These are phyloP conservation scores for Diutina ranongensis DNA, from an alignment of 1,139 yeast genomes.

Conservation along the genomic window DNA sequence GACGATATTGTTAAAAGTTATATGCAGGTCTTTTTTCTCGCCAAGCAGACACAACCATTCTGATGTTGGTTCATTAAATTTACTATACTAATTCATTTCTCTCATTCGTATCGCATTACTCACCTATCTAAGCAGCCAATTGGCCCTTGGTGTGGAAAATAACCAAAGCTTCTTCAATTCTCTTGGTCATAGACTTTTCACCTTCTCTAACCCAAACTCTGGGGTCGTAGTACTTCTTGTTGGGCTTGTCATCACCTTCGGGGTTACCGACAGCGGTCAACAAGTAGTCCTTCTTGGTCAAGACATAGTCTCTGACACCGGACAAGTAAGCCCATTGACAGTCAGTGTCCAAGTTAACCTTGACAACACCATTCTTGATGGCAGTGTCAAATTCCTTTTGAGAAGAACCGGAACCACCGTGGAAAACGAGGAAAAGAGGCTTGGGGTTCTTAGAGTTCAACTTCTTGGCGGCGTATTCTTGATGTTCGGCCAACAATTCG, in stretches of 20 bases:
- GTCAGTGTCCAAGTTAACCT: conserved; percentile 98
- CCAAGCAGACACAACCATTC: no score
- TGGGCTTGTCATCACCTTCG: conserved; percentile 97
- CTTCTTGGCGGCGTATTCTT: conserved; percentile 65
- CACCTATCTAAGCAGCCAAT: conserved; percentile 18
- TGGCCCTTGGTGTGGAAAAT: conserved; percentile 75
- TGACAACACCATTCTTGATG: conserved; percentile 89
- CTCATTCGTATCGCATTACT: background rate
- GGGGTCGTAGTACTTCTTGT: conserved; percentile 98
- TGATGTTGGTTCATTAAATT: no score
- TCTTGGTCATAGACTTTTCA: conserved; percentile 92
- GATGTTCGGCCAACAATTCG: conserved; percentile 92
- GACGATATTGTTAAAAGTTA: no score
- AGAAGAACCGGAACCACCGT: conserved; percentile 99
- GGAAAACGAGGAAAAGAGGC: conserved; percentile 97
- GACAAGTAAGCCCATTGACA: conserved; percentile 94
- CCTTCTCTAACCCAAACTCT: conserved; percentile 99
- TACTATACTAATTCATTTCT: no score
- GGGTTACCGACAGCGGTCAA: conserved; percentile 93
- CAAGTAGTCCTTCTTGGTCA: conserved; percentile 92
- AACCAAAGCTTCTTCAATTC: conserved; percentile 74
- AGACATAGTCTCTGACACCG: conserved; percentile 96
- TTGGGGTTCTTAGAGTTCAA: conserved; percentile 40
- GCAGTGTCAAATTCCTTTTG: conserved; percentile 88
- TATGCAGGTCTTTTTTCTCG: no score